Evolutionary conservation across 2,329 filamentous ascomycete species (phyloP).

Genomic region (Dendryphion nanum): DNA sequence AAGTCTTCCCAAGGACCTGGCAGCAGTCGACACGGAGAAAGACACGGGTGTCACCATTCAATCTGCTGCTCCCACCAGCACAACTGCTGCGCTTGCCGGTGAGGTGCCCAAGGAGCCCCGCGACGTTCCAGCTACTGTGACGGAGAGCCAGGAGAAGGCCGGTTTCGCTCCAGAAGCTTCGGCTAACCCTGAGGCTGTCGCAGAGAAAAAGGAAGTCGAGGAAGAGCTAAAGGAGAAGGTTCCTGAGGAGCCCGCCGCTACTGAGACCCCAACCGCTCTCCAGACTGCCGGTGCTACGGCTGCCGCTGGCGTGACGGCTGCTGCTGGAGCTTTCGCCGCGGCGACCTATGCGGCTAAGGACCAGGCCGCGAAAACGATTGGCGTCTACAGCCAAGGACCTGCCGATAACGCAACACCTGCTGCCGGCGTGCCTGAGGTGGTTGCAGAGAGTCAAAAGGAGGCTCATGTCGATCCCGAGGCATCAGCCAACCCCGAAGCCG

Average conservation of each 20-base stretch:
- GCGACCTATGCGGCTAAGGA: slow-evolving; percentile 32
- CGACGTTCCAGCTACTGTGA: slow-evolving; percentile 60
- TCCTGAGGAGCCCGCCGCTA: slow-evolving; percentile 56
- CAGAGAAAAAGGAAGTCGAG: slow-evolving; percentile 70
- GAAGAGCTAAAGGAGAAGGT: slow-evolving; percentile 68
- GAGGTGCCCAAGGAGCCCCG: slow-evolving; percentile 46
- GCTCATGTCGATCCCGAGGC: slow-evolving; percentile 65
- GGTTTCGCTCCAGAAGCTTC: slow-evolving; percentile 66
- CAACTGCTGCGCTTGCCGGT: slow-evolving; percentile 47
- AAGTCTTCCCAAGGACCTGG: slow-evolving; percentile 66
- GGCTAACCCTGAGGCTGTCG: slow-evolving; percentile 62
- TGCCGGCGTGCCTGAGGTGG: slow-evolving; percentile 54
- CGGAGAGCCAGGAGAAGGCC: slow-evolving; percentile 69
- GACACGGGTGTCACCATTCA: slow-evolving; percentile 43
- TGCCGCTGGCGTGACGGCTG: slow-evolving; percentile 42
- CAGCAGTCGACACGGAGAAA: slow-evolving; percentile 37
- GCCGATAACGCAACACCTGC: too few species aligned
- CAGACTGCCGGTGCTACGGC: slow-evolving; percentile 41
- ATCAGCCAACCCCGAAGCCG: slow-evolving; percentile 62
- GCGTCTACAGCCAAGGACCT: slow-evolving; percentile 45
- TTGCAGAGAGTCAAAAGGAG: slow-evolving; percentile 70
- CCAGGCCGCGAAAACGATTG: slow-evolving; percentile 38
- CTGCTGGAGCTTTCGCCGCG: slow-evolving; percentile 34
- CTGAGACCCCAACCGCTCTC: slow-evolving; percentile 42
- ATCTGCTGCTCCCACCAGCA: slow-evolving; percentile 44